phyloP scores from a whole-genome alignment of 441 rosid genomes.

The Adansonia rubrostipa region DNA sequence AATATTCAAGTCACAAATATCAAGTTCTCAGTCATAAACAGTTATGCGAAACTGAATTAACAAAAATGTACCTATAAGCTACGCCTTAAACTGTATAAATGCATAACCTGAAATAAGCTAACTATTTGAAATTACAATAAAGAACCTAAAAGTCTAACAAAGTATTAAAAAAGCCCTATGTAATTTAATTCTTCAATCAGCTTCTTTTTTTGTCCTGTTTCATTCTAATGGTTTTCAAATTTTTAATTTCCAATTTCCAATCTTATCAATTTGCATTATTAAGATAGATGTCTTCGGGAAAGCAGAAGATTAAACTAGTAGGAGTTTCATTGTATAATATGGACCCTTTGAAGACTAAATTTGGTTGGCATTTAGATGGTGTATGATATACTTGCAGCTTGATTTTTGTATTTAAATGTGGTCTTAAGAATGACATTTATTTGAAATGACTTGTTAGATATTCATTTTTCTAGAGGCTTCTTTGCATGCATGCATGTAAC shows the following conservation, averaged over 20 bases:
- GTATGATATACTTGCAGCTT: neutral
- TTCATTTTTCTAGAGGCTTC: slow-evolving; percentile 13
- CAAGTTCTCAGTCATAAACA: neutral
- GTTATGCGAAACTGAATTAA: neutral
- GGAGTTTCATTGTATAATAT: neutral
- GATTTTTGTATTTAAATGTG: neutral
- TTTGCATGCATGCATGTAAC: neutral
- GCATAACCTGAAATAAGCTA: neutral
- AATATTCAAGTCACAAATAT: slow-evolving; percentile 6
- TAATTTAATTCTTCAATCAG: neutral
- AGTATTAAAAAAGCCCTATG: neutral
- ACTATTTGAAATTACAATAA: slow-evolving; percentile 12
- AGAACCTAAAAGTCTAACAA: neutral
- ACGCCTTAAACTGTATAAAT: neutral
- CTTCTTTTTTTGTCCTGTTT: neutral
- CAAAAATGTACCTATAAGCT: neutral
- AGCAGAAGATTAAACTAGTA: neutral
- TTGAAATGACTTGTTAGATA: slow-evolving; percentile 11
- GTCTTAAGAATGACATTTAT: neutral
- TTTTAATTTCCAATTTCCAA: neutral
- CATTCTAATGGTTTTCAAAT: neutral
- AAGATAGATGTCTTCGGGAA: neutral
- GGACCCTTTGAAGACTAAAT: neutral
- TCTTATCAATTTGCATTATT: neutral
- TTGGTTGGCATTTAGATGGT: neutral